Evolutionary conservation across 352 stramenopile species (phyloP), one percentile per base, ranked within the genome.

Genomic region (Phytophthora fragariaefolia): DNA sequence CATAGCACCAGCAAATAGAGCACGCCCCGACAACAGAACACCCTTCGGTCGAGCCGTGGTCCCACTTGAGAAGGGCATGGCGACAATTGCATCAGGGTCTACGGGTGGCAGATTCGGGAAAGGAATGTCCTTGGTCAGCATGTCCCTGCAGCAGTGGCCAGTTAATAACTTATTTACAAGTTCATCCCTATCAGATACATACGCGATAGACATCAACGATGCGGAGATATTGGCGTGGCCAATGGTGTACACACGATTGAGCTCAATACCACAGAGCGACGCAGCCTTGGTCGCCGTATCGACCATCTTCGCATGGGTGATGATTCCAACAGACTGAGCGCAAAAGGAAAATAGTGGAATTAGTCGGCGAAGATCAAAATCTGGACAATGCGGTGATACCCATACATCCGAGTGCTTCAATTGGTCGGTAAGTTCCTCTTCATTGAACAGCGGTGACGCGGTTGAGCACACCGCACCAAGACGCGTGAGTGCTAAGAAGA

Each of bases 11-110:
- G 73, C 69, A 24, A 90, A 80, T 15, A 98, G 67, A 43, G 94
- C 97, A 12, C 63, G 56, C 58, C 95, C 89, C 6, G 77, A 92
- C 32, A 98, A 63, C 71, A 97, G 90, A 6, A 97, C 93, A 15
- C 91, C 93, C 69, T 89, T 98, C 13, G 93, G 90, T 15, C 83
- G 61, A 42, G 92, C 92, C 4, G 95, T 98, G 2, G 94, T 98
- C 23, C 95, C 95, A 48, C 84, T 97, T 10, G 91, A 98, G 69
- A 98, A 98, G 0, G 95, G 95, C 23, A 98, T 58, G 12, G 63
- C 54, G 5, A 76, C 63, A n/a, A 76, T 58, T 5, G 48, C 69
- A 42, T 69, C 38, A 28, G 58, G 58, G 27, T 73, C 34, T 4
- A 76, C 53, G 2, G 63, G 54, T 3, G 69, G 58, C 10, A 76